These are phyloP conservation scores for Calonectria hawksworthii DNA, from an alignment of 2,329 filamentous ascomycete species.

Conservation along the genomic window DNA sequence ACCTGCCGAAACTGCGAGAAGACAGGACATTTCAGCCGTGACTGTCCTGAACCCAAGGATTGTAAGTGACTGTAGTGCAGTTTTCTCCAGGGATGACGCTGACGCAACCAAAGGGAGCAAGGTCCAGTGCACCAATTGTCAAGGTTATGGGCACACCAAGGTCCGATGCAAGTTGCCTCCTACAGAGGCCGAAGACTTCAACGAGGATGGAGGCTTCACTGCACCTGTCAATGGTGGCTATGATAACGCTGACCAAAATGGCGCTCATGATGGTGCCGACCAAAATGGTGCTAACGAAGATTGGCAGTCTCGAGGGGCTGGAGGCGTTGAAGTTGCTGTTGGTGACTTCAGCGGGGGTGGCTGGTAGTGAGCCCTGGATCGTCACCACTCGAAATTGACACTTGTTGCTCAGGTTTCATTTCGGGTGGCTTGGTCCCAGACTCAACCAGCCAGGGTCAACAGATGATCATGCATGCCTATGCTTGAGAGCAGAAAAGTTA, in stretches of 20 bases:
- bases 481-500: background rate
- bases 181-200: conserved; percentile 31
- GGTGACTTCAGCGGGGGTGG: conserved; percentile 9
- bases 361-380: conserved; percentile 32
- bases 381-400: background rate
- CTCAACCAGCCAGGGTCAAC: background rate
- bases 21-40: conserved; percentile 72
- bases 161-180: conserved; percentile 53
- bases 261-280: conserved; percentile 14
- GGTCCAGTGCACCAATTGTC: conserved; percentile 56
- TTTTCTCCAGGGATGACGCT: conserved; percentile 19
- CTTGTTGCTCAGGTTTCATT: background rate
- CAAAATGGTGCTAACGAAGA: conserved; percentile 24
- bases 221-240: conserved; percentile 25
- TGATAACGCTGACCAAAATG: background rate
- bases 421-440: too few relatives aligned
- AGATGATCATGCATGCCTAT: background rate
- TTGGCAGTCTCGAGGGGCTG: conserved; percentile 19
- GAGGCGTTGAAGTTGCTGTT: background rate
- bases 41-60: conserved; percentile 70
- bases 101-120: conserved; percentile 52
- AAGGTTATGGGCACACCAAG: conserved; percentile 56
- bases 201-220: conserved; percentile 28
- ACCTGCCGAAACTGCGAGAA: conserved; percentile 74
- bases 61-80: conserved; percentile 46